Conservation (phyloP, 495 filamentous ascomycete genomes). For the Tuber calosporum region DNA sequence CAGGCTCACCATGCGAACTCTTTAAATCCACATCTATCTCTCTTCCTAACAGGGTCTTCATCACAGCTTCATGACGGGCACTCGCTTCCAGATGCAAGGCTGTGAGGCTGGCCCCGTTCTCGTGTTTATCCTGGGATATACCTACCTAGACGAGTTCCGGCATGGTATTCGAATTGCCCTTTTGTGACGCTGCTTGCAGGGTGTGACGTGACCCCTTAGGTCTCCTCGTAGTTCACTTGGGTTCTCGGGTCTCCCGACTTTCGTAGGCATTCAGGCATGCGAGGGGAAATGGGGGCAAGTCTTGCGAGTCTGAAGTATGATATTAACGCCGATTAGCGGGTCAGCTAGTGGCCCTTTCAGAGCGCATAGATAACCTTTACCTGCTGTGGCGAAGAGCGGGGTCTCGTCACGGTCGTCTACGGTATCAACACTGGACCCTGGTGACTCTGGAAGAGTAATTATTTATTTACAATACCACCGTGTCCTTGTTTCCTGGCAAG, state of each 20-base stretch:
- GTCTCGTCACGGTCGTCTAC: background rate
- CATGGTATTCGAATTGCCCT: too few species aligned
- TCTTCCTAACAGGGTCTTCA: background rate
- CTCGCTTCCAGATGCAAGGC: background rate
- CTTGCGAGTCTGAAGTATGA: background rate
- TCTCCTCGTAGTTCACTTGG: background rate
- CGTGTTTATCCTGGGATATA: too few species aligned
- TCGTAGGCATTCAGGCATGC: background rate
- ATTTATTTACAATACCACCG: background rate
- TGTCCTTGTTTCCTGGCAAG: background rate
- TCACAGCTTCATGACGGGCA: background rate
- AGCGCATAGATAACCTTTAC: background rate
- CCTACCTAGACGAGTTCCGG: too few species aligned
- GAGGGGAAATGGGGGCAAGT: background rate
- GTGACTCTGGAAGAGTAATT: too few species aligned
- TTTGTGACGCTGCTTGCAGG: background rate
- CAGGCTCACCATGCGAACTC: background rate
- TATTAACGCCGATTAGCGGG: background rate
- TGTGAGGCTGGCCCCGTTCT: background rate
- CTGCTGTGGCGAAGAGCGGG: background rate
- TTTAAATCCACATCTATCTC: background rate
- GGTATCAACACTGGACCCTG: background rate
- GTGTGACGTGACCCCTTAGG: background rate
- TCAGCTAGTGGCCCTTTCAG: background rate
- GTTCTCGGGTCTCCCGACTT: background rate